Conservation (phyloP, 176 grass and related monocot species). For the Phoenix roebelenii region DNA sequence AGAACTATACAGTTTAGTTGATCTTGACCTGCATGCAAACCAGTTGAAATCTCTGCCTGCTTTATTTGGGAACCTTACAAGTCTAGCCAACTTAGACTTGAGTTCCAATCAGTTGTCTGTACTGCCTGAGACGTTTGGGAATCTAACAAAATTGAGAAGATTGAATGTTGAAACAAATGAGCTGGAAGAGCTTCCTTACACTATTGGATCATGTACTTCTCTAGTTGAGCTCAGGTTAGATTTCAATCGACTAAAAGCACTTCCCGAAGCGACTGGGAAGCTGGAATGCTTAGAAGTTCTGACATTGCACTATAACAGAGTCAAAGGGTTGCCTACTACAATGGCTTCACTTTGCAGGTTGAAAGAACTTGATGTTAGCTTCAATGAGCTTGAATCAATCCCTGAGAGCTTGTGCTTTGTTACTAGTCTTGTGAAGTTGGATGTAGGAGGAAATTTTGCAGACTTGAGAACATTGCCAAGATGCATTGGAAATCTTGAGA, state of each 20-base stretch:
- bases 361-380: constrained; percentile 85
- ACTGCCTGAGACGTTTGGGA: constrained; percentile 67
- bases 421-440: constrained; percentile 65
- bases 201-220: constrained; percentile 77
- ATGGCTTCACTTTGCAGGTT: constrained; percentile 59
- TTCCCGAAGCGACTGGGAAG: constrained; percentile 88
- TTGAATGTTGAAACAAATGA: constrained; percentile 87
- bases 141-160: constrained; percentile 65
- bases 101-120: constrained; percentile 65
- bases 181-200: constrained; percentile 90
- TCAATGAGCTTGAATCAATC: constrained; percentile 77
- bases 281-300: constrained; percentile 68
- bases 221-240: constrained; percentile 75
- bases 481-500: constrained; percentile 90
- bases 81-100: constrained; percentile 58
- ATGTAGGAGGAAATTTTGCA: constrained; percentile 71
- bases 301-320: constrained; percentile 85
- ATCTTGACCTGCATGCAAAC: constrained; percentile 81
- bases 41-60: constrained; percentile 60
- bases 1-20: constrained; percentile 61
- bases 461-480: constrained; percentile 68
- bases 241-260: constrained; percentile 88
- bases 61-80: constrained; percentile 70
- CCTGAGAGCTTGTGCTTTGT: constrained; percentile 76
- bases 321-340: constrained; percentile 85